Conservation (phyloP, 176 grass and related monocot species). For the Avena sativa region DNA sequence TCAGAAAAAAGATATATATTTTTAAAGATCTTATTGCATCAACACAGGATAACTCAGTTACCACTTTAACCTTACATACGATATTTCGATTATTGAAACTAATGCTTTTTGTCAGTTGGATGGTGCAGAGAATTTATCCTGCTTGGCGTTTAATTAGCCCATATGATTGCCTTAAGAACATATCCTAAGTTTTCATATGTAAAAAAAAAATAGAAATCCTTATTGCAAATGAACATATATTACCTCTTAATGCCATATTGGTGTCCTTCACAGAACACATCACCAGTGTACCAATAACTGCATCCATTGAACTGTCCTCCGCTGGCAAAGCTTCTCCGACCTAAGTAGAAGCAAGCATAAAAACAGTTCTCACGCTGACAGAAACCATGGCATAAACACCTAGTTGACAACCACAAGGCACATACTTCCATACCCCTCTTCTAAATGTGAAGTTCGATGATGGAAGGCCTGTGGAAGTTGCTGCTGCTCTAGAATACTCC, state of each 20-base stretch:
- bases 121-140: neutral
- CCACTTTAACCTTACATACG: neutral
- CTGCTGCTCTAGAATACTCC: constrained; percentile 69
- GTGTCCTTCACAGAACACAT: constrained; percentile 79
- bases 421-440: constrained; percentile 76
- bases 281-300: constrained; percentile 77
- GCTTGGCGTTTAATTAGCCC: neutral
- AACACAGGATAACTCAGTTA: neutral
- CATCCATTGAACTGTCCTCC: constrained; percentile 79
- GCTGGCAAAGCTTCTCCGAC: constrained; percentile 78
- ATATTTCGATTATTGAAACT: neutral
- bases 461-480: constrained; percentile 63
- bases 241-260: constrained; percentile 66
- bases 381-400: neutral
- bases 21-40: neutral
- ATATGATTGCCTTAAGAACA: neutral
- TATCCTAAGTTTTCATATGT: neutral
- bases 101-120: neutral
- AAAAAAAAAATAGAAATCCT: neutral
- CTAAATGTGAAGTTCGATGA: constrained; percentile 64
- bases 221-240: neutral
- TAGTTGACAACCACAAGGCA: neutral
- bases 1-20: neutral
- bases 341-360: constrained; percentile 48
- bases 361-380: neutral